phyloP scores from a whole-genome alignment of 2,329 filamentous ascomycete genomes.

The Pseudopithomyces maydicus region DNA sequence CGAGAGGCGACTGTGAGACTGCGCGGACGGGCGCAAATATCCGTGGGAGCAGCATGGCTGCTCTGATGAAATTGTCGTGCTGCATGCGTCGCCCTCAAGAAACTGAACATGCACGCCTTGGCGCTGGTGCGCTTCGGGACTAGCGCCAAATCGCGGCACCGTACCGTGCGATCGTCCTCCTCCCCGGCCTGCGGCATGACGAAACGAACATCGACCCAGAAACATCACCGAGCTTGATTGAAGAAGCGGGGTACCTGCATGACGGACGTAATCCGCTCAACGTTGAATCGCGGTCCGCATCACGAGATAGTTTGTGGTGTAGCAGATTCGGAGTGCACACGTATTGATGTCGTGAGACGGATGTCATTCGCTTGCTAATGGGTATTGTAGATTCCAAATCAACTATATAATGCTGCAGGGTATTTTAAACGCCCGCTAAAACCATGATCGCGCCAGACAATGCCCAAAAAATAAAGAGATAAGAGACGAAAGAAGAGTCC shows the following conservation, averaged over 20 bases:
- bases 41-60: constrained; percentile 47
- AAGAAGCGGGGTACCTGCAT: no score
- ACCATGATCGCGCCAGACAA: background rate
- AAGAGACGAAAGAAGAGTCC: background rate
- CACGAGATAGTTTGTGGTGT: background rate
- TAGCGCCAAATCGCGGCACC: background rate
- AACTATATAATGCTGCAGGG: background rate
- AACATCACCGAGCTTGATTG: no score
- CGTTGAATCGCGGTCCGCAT: background rate
- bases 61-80: constrained; percentile 23
- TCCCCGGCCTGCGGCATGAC: background rate
- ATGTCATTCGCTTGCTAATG: constrained; percentile 1
- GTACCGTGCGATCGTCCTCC: background rate
- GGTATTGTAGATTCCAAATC: constrained; percentile 8
- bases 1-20: constrained; percentile 26
- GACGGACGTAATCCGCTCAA: no score
- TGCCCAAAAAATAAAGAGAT: background rate
- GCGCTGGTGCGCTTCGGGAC: background rate
- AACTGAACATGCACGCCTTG: constrained; percentile 42
- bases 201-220: background rate
- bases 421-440: background rate
- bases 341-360: background rate
- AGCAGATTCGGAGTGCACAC: background rate
- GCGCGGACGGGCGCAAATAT: constrained; percentile 45
- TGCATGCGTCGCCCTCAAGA: constrained; percentile 18